Conservation (phyloP, 129 eudicot genomes). For the Mikania micrantha region DNA sequence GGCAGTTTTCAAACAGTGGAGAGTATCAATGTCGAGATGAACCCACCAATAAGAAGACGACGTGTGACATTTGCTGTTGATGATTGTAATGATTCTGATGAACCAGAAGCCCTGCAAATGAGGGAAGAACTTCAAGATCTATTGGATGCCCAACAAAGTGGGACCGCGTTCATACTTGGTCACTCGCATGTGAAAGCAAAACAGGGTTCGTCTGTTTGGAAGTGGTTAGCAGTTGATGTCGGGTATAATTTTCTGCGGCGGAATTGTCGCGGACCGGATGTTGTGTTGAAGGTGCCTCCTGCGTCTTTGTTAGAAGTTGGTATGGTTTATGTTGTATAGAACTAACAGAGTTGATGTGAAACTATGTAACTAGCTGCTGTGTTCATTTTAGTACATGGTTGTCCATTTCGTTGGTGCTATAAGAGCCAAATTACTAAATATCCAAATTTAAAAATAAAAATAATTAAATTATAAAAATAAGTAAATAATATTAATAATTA, state of each 20-base stretch:
- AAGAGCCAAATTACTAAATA: background rate
- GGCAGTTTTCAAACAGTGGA: slow-evolving; percentile 59
- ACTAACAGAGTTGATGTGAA: background rate
- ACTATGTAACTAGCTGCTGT: slow-evolving; percentile 8
- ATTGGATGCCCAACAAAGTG: slow-evolving; percentile 68
- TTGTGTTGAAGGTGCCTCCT: slow-evolving; percentile 65
- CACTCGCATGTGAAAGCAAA: slow-evolving; percentile 56
- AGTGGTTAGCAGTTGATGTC: slow-evolving; percentile 39
- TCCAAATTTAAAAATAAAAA: too few species aligned
- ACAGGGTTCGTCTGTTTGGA: slow-evolving; percentile 48
- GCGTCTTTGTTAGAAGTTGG: slow-evolving; percentile 81
- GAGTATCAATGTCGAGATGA: slow-evolving; percentile 63
- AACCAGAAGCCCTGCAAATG: slow-evolving; percentile 31
- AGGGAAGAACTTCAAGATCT: slow-evolving; percentile 62
- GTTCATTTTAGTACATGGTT: background rate
- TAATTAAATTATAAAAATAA: too few species aligned
- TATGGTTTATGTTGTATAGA: slow-evolving; percentile 49
- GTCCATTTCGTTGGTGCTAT: background rate
- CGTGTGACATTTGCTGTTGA: slow-evolving; percentile 52
- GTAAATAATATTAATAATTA: too few species aligned
- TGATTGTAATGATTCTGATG: slow-evolving; percentile 29
- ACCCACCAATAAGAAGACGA: slow-evolving; percentile 40
- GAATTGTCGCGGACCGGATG: slow-evolving; percentile 67
- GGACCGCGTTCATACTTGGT: slow-evolving; percentile 76
- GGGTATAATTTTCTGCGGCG: slow-evolving; percentile 60